Evolutionary conservation across 108 stramenopile genomes (phyloP).

Genomic region (Nannochloropsis oceanica): DNA sequence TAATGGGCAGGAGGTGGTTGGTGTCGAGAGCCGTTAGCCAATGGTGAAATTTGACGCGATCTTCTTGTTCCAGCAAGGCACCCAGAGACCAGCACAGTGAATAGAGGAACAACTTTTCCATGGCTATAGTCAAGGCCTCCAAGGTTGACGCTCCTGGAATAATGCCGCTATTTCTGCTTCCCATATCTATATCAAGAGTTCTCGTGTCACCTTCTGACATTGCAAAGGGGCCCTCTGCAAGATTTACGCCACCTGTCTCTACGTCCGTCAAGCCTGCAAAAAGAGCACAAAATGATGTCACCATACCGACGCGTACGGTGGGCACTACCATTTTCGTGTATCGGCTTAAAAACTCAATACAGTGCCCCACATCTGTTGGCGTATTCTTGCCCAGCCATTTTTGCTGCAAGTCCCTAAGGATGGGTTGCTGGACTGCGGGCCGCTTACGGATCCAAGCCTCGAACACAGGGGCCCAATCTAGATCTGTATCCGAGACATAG

Average conservation of each 20-base stretch:
- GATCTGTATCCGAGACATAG: slow-evolving; percentile 69
- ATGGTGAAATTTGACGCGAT: slow-evolving; percentile 55
- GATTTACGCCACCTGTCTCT: slow-evolving; percentile 15
- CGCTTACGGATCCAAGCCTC: slow-evolving; percentile 65
- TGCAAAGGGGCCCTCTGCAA: background rate
- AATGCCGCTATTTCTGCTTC: background rate
- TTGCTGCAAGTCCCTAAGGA: slow-evolving; percentile 44
- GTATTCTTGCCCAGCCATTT: slow-evolving; percentile 59
- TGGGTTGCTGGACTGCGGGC: slow-evolving; percentile 42
- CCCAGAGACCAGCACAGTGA: slow-evolving; percentile 69
- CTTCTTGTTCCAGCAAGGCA: slow-evolving; percentile 67
- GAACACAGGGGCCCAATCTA: slow-evolving; percentile 67
- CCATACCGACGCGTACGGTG: slow-evolving; percentile 59
- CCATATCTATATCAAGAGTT: background rate
- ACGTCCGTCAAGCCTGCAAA: slow-evolving; percentile 47
- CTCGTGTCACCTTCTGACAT: background rate
- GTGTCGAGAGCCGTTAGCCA: slow-evolving; percentile 50
- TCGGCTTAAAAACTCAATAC: slow-evolving; percentile 53
- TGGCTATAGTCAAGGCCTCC: background rate
- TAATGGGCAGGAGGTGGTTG: slow-evolving; percentile 48
- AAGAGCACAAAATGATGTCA: slow-evolving; percentile 55
- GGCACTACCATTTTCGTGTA: slow-evolving; percentile 52
- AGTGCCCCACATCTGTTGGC: slow-evolving; percentile 52
- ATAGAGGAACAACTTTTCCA: slow-evolving; percentile 64
- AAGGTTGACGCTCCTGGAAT: background rate